phyloP scores from a whole-genome alignment of 306 rosid genomes.

The Urtica urens region DNA sequence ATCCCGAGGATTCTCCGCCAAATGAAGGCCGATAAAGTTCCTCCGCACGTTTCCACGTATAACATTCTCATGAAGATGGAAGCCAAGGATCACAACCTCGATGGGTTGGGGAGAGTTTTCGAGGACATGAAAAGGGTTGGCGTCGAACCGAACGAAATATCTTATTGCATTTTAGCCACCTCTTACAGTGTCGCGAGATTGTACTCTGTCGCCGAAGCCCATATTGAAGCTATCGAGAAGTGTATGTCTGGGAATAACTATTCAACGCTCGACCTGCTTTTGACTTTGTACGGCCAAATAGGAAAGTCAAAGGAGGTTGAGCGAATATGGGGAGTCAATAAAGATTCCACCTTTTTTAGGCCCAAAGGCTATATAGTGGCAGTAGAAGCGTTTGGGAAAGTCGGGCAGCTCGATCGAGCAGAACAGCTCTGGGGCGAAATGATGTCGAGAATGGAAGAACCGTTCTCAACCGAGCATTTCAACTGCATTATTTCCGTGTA shows the following conservation, averaged over 20 bases:
- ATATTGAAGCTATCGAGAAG: conserved; percentile 65
- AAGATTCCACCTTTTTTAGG: conserved; percentile 52
- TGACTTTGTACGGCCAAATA: conserved; percentile 62
- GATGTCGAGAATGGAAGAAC: conserved; percentile 43
- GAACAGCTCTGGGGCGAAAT: conserved; percentile 85
- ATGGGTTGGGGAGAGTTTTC: conserved; percentile 51
- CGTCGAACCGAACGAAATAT: conserved; percentile 76
- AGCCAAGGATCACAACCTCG: conserved; percentile 64
- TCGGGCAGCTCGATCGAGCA: conserved; percentile 46
- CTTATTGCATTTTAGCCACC: conserved; percentile 72
- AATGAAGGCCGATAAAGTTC: conserved; percentile 80
- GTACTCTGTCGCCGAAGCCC: conserved; percentile 56
- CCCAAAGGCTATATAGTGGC: conserved; percentile 68
- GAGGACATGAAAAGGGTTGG: conserved; percentile 46
- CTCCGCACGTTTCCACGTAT: conserved; percentile 70
- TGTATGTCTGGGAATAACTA: conserved; percentile 58
- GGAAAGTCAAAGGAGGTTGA: conserved; percentile 62
- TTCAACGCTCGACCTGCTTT: conserved; percentile 69
- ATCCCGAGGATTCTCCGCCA: conserved; percentile 59
- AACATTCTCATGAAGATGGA: conserved; percentile 93
- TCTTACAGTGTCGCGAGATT: conserved; percentile 76
- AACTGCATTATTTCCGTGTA: conserved; percentile 65
- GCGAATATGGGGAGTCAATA: conserved; percentile 51
- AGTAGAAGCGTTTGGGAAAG: conserved; percentile 81
- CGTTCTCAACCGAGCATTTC: conserved; percentile 61